Conservation (phyloP, 345 rosid genomes). For the Erodium maritimum region DNA sequence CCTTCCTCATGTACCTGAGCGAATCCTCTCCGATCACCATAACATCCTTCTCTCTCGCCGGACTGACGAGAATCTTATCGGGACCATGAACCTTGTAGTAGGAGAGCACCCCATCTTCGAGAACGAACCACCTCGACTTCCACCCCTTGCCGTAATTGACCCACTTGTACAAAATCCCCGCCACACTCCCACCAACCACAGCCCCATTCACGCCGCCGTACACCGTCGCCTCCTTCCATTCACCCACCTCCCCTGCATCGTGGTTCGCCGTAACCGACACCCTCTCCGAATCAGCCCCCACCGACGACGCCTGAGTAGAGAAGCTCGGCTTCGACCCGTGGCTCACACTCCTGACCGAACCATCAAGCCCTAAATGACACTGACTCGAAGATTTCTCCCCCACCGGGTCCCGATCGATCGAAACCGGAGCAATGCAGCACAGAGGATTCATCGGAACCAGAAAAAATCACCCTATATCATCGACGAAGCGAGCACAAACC, state of each 20-base stretch:
- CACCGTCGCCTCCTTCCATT: conserved; percentile 30
- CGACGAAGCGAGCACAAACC: neutral
- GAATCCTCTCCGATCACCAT: conserved; percentile 85
- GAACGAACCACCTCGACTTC: conserved; percentile 82
- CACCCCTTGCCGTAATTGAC: conserved; percentile 95
- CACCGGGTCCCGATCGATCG: conserved; percentile 74
- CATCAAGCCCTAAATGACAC: conserved; percentile 33
- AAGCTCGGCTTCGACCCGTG: conserved; percentile 38
- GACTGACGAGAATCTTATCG: conserved; percentile 64
- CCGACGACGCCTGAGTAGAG: conserved; percentile 56
- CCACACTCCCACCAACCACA: conserved; percentile 33
- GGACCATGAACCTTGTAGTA: conserved; percentile 94
- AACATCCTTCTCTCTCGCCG: conserved; percentile 46
- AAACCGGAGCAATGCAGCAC: conserved; percentile 99
- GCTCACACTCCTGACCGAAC: conserved; percentile 20
- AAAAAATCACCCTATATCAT: neutral
- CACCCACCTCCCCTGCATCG: conserved; percentile 17
- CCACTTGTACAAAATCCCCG: conserved; percentile 92
- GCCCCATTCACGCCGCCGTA: conserved; percentile 29
- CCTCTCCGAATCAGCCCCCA: conserved; percentile 28
- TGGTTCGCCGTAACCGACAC: conserved; percentile 7
- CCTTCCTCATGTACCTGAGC: conserved; percentile 62
- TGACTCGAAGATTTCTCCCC: conserved; percentile 40
- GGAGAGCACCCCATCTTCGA: conserved; percentile 75
- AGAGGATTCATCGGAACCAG: conserved; percentile 64